Percentiles rank a stretch among this genome's conserved stretches.
phyloP scores from a whole-genome alignment of 345 rosid genomes.

The Clausena lansium region DNA sequence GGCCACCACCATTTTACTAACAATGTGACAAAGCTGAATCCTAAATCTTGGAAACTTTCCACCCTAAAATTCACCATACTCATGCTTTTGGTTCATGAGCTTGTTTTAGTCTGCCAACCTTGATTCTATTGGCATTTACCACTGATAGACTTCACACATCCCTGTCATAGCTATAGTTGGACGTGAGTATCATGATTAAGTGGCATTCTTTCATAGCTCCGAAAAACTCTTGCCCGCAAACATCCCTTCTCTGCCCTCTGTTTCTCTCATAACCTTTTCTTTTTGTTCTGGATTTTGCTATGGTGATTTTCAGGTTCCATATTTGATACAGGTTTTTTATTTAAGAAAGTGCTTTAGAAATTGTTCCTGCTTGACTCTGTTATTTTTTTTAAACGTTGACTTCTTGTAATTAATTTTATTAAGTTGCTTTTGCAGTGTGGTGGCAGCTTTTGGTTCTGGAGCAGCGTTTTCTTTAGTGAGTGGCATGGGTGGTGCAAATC shows the following conservation, averaged over 20 bases:
- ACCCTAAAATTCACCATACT: background rate
- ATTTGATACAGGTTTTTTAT: background rate
- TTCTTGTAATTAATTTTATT: background rate
- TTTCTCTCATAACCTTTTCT: background rate
- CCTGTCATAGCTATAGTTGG: background rate
- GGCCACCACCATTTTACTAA: background rate
- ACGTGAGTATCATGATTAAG: background rate
- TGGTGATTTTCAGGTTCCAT: background rate
- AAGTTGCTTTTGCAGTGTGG: constrained; percentile 63
- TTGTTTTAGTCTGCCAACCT: background rate
- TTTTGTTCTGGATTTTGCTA: background rate
- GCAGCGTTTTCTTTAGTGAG: constrained; percentile 82
- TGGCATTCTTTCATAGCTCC: background rate
- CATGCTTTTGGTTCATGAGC: background rate
- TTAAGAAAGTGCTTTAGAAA: background rate
- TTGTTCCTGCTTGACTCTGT: background rate
- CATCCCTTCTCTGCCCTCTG: background rate
- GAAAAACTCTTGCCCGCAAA: too few relatives aligned
- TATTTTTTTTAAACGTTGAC: background rate
- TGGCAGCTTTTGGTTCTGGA: constrained; percentile 94
- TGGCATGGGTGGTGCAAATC: constrained; percentile 75
- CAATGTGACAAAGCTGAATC: background rate
- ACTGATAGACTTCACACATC: background rate
- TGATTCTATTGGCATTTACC: background rate
- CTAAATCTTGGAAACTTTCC: background rate